Base-by-base conservation (phyloP, 163 green algal genomes). In the Prototheca stagnorum region DNA sequence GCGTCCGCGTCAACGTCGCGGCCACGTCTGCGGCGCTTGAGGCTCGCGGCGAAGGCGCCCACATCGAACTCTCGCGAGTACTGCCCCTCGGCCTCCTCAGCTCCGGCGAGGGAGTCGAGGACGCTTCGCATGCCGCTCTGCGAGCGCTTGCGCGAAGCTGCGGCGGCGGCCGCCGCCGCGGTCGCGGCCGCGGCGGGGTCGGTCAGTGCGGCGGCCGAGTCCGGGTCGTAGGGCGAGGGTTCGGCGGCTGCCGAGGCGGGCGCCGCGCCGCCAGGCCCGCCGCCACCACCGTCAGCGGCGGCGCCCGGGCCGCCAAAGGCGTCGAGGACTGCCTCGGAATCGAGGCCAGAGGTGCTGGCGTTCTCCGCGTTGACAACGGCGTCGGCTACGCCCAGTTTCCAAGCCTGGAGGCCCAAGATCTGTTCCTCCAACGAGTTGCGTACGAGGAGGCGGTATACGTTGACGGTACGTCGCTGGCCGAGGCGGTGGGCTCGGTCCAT, bases 401-500 rank as follows among this genome's bases (percentile, higher is more conserved):
- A 98, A 50, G 76, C 65, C 77, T 98, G 90, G 58, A 99, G 71
- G 35, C 68, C 59, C 90, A 99, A 92, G 29, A 92, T 78, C 56
- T 82, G 75, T 67, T 97, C 84, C 75, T 98, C 90, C 41, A 97
- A 60, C 3, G 82, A 97, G 54, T 71, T 73, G 11, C 61, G 46
- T 47, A 82, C 88, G 31, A 99, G 67, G 49, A 97, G 70, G 34
- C 91, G 72, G 77, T 96, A 97, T 53, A 99, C 91, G 47, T 88
- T 94, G 27, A 99, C 91, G 4, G 83, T 85, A 20, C 81, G 73
- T 5, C 56, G 70, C 77, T 99, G 91, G 2, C 91, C 91, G 37
- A 99, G 77, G 4, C 91, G 64, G 71, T 99, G 91, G 15, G 90
- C 91, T 5, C 91, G 80, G 70, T 99, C 91, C 90, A 99, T 97